Conservation (phyloP, 257 asterid species). For the Scutellaria minor region DNA sequence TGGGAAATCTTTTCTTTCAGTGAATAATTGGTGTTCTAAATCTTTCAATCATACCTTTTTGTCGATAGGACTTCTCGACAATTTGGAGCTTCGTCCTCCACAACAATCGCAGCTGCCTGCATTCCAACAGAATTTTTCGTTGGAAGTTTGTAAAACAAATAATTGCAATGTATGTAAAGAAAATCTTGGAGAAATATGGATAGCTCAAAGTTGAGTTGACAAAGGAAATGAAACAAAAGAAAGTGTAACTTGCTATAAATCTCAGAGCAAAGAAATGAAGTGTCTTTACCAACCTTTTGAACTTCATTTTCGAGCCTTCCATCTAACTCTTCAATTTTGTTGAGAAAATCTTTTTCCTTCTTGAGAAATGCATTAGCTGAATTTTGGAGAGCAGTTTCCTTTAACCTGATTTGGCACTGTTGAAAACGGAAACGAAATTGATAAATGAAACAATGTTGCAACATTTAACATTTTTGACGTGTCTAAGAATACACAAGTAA, state of each 20-base stretch:
- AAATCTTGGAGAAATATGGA: not conserved
- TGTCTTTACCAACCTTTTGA: conserved; percentile 49
- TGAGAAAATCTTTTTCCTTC: conserved; percentile 70
- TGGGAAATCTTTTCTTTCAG: not conserved
- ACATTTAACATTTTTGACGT: conserved; percentile 5
- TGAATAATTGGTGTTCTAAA: not conserved
- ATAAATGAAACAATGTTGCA: conserved; percentile 1
- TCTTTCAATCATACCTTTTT: conserved; percentile 27
- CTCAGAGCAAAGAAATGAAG: not conserved
- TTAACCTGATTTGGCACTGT: conserved; percentile 67
- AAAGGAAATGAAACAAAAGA: not conserved
- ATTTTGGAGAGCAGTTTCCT: conserved; percentile 64
- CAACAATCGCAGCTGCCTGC: conserved; percentile 40
- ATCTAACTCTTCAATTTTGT: conserved; percentile 68
- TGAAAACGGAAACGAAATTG: conserved; percentile 11
- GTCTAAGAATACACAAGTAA: not conserved
- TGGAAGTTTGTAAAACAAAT: conserved; percentile 6
- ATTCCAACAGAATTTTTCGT: conserved; percentile 20
- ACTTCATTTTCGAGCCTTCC: conserved; percentile 43
- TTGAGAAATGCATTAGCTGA: conserved; percentile 57
- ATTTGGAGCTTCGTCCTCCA: conserved; percentile 34
- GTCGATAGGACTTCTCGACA: not conserved
- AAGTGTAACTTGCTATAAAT: not conserved
- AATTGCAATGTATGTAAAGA: not conserved
- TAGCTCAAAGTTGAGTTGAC: not conserved